Evolutionary conservation across 768 basidiomycete genomes (phyloP).

Genomic region (Lepiota venenata): DNA sequence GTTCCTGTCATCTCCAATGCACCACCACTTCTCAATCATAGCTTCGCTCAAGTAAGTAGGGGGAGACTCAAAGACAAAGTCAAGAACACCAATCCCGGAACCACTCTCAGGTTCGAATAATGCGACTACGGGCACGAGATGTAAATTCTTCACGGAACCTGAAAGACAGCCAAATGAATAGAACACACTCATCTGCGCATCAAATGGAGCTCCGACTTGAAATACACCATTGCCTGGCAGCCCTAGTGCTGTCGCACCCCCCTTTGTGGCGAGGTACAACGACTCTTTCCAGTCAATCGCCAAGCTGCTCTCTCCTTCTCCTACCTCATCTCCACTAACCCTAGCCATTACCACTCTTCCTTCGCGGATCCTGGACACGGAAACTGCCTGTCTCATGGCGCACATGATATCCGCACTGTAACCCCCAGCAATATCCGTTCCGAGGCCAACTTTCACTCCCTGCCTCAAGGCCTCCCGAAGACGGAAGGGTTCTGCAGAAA

Average conservation of each 20-base stretch:
- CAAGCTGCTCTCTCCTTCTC: conserved; percentile 21
- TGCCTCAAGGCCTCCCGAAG: conserved; percentile 66
- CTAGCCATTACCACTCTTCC: conserved; percentile 29
- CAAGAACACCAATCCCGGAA: conserved; percentile 58
- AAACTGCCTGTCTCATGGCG: conserved; percentile 78
- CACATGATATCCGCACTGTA: conserved; percentile 77
- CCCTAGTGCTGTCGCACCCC: conserved; percentile 70
- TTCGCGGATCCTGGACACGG: conserved; percentile 69
- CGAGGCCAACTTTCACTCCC: conserved; percentile 72
- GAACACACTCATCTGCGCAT: conserved; percentile 70
- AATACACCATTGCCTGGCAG: conserved; percentile 58
- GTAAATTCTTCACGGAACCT: neutral
- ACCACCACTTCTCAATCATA: conserved; percentile 89
- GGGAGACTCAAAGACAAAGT: conserved; percentile 53
- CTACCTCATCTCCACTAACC: conserved; percentile 1
- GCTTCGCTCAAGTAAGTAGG: conserved; percentile 30
- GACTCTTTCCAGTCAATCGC: conserved; percentile 80
- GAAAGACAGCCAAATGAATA: neutral
- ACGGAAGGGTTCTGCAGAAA: conserved; percentile 68
- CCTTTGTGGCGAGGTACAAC: conserved; percentile 77
- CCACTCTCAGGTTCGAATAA: conserved; percentile 38
- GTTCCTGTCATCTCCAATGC: conserved; percentile 70
- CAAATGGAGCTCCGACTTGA: conserved; percentile 60
- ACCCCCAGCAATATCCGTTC: conserved; percentile 85
- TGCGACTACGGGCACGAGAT: conserved; percentile 32